phyloP scores from a whole-genome alignment of 202 grass and related monocot genomes.

The Setaria italica region DNA sequence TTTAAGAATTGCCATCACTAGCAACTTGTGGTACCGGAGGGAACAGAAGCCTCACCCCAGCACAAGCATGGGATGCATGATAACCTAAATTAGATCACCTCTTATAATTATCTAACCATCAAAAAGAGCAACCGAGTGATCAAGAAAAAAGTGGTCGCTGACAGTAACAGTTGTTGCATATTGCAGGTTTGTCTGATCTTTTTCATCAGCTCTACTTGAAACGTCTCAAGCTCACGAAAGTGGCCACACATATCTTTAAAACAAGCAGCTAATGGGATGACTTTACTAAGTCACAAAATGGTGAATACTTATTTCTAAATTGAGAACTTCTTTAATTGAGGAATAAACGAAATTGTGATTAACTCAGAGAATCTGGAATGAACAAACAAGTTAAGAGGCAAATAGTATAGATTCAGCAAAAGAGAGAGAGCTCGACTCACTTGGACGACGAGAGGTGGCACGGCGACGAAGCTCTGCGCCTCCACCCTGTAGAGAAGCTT shows the following conservation, averaged over 20 bases:
- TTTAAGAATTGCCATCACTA: slow-evolving; percentile 36
- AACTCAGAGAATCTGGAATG: not conserved
- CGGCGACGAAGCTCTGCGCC: slow-evolving; percentile 60
- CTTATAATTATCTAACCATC: not conserved
- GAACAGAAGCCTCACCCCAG: slow-evolving; percentile 8
- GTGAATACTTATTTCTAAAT: not conserved
- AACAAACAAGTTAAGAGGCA: too few species aligned
- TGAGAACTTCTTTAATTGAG: not conserved
- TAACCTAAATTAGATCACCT: slow-evolving; percentile 39
- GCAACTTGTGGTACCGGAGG: slow-evolving; percentile 21
- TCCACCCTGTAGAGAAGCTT: slow-evolving; percentile 82
- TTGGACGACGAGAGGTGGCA: slow-evolving; percentile 87
- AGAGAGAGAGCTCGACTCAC: slow-evolving; percentile 27
- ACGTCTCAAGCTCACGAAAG: not conserved
- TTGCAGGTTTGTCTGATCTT: not conserved
- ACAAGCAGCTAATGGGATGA: not conserved
- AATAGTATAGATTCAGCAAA: not conserved
- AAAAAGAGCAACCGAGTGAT: not conserved
- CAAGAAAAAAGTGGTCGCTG: not conserved
- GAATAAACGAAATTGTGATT: not conserved
- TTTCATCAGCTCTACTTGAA: not conserved
- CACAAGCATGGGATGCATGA: slow-evolving; percentile 1
- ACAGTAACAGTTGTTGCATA: not conserved
- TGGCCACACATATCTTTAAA: not conserved
- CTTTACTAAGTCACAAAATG: not conserved